These are phyloP conservation scores for Blastobotrys apis DNA, from an alignment of 1,139 yeast genomes.

Conservation along the genomic window DNA sequence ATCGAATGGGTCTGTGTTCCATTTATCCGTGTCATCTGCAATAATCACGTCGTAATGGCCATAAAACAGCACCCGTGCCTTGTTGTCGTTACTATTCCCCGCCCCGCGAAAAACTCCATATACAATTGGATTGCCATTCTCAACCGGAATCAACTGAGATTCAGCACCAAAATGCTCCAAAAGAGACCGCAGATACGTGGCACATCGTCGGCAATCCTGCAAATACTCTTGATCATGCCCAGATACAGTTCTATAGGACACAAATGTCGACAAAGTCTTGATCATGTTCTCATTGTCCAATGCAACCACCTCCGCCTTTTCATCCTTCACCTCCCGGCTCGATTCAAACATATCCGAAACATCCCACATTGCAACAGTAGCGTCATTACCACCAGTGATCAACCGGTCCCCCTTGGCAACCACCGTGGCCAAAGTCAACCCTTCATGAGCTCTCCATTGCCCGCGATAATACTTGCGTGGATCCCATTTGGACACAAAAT, in stretches of 20 bases:
- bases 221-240: conserved; percentile 60
- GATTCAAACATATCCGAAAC: conserved; percentile 30
- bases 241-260: conserved; percentile 73
- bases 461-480: conserved; percentile 27
- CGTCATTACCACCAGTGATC: conserved; percentile 58
- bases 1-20: conserved; percentile 78
- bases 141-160: conserved; percentile 66
- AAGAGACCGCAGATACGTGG: conserved; percentile 63
- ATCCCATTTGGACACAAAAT: conserved; percentile 32
- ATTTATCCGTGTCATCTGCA: conserved; percentile 52
- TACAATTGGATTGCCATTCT: conserved; percentile 74
- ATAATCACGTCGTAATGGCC: conserved; percentile 94
- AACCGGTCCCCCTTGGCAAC: conserved; percentile 30
- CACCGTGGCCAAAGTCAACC: conserved; percentile 30
- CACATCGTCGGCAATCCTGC: conserved; percentile 84
- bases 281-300: conserved; percentile 59
- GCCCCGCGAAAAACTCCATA: conserved; percentile 62
- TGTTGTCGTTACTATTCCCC: conserved; percentile 10
- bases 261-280: conserved; percentile 54
- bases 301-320: conserved; percentile 12
- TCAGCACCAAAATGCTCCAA: conserved; percentile 71
- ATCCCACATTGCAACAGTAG: conserved; percentile 58
- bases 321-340: background rate
- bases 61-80: conserved; percentile 61
- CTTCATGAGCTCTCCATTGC: conserved; percentile 36